phyloP scores from a whole-genome alignment of 2,329 filamentous ascomycete species.

The Akanthomyces lecanii region DNA sequence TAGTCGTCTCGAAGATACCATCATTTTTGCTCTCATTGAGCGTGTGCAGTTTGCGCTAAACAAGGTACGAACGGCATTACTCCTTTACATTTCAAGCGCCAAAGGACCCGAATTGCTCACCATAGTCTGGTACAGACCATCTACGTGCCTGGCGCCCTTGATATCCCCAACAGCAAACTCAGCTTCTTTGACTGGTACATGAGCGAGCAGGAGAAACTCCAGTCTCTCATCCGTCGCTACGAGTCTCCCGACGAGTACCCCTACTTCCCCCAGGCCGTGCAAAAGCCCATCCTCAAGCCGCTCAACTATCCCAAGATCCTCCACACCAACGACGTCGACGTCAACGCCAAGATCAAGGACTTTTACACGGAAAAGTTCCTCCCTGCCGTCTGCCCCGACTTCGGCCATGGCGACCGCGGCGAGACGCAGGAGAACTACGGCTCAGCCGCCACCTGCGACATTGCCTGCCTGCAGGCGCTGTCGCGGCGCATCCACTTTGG shows the following conservation, averaged over 20 bases:
- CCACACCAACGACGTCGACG: constrained; percentile 82
- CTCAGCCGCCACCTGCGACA: constrained; percentile 85
- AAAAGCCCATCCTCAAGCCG: constrained; percentile 78
- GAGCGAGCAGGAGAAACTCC: constrained; percentile 80
- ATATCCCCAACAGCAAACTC: constrained; percentile 66
- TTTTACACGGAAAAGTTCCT: constrained; percentile 82
- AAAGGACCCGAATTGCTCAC: background rate
- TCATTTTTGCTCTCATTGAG: constrained; percentile 95
- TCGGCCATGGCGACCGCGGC: constrained; percentile 72
- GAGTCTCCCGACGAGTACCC: constrained; percentile 96
- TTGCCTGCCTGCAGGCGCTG: constrained; percentile 82
- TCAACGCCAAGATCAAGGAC: constrained; percentile 79
- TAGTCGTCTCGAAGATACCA: constrained; percentile 95
- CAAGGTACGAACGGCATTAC: constrained; percentile 29
- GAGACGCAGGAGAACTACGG: constrained; percentile 94
- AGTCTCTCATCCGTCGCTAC: constrained; percentile 90
- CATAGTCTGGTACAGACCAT: constrained; percentile 52
- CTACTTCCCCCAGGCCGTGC: constrained; percentile 82
- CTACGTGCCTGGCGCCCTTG: constrained; percentile 75
- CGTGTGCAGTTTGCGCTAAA: constrained; percentile 96
- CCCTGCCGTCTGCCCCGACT: constrained; percentile 75
- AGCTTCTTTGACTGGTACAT: constrained; percentile 95
- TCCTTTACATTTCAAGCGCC: background rate
- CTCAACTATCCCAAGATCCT: constrained; percentile 85
- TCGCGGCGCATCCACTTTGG: constrained; percentile 93